These are phyloP conservation scores for Ceratobasidium sp. DNA, from an alignment of 1,284 basidiomycete species.

Conservation along the genomic window DNA sequence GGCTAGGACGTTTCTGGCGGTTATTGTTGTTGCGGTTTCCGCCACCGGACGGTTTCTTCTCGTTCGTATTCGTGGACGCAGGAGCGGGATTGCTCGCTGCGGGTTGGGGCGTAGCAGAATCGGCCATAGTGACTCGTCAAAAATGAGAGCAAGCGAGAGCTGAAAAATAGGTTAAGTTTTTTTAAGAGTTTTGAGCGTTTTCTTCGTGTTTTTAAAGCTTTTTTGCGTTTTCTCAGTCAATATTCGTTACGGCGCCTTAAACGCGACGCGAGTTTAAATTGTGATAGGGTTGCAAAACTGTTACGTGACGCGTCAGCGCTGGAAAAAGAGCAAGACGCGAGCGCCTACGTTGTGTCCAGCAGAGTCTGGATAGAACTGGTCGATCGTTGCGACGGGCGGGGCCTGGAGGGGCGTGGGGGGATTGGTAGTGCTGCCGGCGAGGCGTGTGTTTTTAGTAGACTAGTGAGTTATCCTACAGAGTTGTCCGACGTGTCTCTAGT, in stretches of 20 bases:
- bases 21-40: slow-evolving; percentile 32
- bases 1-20: slow-evolving; percentile 31
- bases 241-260: slow-evolving; percentile 41
- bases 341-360: slow-evolving; percentile 13
- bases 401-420: slow-evolving; percentile 54
- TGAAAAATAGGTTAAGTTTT: slow-evolving; percentile 44
- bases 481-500: slow-evolving; percentile 39
- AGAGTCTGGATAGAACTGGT: slow-evolving; percentile 17
- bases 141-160: slow-evolving; percentile 40
- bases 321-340: not conserved
- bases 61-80: slow-evolving; percentile 38
- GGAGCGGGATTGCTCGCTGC: slow-evolving; percentile 30
- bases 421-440: slow-evolving; percentile 63
- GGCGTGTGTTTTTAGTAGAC: slow-evolving; percentile 45
- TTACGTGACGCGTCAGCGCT: slow-evolving; percentile 22
- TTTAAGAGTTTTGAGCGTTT: slow-evolving; percentile 64
- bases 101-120: slow-evolving; percentile 40
- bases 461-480: slow-evolving; percentile 28
- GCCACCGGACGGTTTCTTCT: slow-evolving; percentile 39
- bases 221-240: slow-evolving; percentile 48
- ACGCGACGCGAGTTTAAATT: slow-evolving; percentile 42
- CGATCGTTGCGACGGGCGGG: slow-evolving; percentile 27
- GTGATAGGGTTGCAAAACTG: slow-evolving; percentile 41
- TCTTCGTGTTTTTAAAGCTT: slow-evolving; percentile 60
- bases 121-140: slow-evolving; percentile 40